These are phyloP conservation scores for Rhododendron ferrugineum DNA, from an alignment of 148 eudicot species.

Conservation along the genomic window DNA sequence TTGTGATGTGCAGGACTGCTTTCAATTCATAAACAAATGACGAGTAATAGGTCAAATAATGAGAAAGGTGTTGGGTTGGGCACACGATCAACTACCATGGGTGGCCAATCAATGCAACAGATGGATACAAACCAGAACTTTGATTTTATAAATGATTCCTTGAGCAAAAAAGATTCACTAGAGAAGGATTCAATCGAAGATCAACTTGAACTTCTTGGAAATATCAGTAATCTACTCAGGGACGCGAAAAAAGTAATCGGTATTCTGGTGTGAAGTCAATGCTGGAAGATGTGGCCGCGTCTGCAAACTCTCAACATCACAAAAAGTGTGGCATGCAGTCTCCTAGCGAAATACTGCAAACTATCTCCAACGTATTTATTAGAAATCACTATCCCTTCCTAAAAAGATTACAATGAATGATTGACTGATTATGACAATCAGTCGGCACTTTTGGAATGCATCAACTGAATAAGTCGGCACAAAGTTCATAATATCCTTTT, in stretches of 20 bases:
- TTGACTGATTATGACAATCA: constrained; percentile 75
- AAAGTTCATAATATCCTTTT: too few species aligned
- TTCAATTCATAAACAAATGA: constrained; percentile 88
- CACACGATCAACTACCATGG: constrained; percentile 17
- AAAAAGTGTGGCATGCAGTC: constrained; percentile 40
- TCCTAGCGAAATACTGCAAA: constrained; percentile 67
- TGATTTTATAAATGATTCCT: constrained; percentile 25
- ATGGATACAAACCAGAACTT: constrained; percentile 31
- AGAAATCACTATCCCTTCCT: constrained; percentile 76
- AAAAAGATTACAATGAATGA: constrained; percentile 66
- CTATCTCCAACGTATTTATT: constrained; percentile 58
- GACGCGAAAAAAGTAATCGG: constrained; percentile 61
- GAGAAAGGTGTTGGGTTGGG: constrained; percentile 26
- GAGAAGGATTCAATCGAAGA: constrained; percentile 41
- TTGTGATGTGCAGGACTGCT: constrained; percentile 71
- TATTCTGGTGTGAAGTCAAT: constrained; percentile 38
- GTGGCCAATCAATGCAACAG: constrained; percentile 24
- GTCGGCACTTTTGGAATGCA: constrained; percentile 78
- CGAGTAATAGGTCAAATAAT: constrained; percentile 37
- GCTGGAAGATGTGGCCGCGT: constrained; percentile 39
- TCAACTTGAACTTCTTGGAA: constrained; percentile 63
- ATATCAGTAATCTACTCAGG: constrained; percentile 53
- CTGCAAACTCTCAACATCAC: constrained; percentile 40
- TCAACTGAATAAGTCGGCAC: too few species aligned
- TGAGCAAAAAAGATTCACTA: constrained; percentile 24